Evolutionary conservation across 1,139 yeast genomes (phyloP).

Genomic region (Yamadazyma blattariae): DNA sequence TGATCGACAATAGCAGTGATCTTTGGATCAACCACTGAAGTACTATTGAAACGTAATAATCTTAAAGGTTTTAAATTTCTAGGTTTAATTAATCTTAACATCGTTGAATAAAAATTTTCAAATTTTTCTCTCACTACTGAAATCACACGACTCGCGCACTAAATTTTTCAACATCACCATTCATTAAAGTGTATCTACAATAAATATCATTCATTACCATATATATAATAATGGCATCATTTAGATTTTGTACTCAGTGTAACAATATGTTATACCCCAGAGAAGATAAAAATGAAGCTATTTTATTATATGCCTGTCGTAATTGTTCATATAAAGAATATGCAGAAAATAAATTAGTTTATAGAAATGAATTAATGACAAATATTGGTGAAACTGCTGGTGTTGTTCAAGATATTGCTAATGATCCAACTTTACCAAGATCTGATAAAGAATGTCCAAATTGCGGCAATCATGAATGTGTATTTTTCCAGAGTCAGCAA

Average conservation of each 20-base stretch:
- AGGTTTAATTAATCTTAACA: slow-evolving; percentile 22
- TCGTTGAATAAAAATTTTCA: slow-evolving; percentile 7
- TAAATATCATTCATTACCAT: neutral
- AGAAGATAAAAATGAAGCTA: slow-evolving; percentile 74
- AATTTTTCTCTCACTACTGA: neutral
- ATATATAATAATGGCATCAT: slow-evolving; percentile 65
- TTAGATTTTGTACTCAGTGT: slow-evolving; percentile 90
- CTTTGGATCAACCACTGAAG: slow-evolving; percentile 73
- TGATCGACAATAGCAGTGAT: slow-evolving; percentile 85
- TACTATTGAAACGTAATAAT: slow-evolving; percentile 34
- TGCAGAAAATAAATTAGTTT: slow-evolving; percentile 86
- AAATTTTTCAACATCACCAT: neutral
- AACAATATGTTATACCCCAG: slow-evolving; percentile 99
- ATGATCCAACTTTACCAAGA: slow-evolving; percentile 94
- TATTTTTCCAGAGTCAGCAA: slow-evolving; percentile 95
- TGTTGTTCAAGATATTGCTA: slow-evolving; percentile 92
- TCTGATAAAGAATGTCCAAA: slow-evolving; percentile 90
- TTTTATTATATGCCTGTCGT: slow-evolving; percentile 88
- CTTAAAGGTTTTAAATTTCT: slow-evolving; percentile 23
- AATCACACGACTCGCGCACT: slow-evolving; percentile 1
- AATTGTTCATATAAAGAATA: slow-evolving; percentile 92
- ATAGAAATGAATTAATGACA: slow-evolving; percentile 88
- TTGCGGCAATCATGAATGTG: slow-evolving; percentile 87
- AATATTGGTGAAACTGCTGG: slow-evolving; percentile 96
- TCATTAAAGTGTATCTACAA: neutral